Conservation (phyloP, 352 stramenopile species). For the Thraustochytrium striatum region DNA sequence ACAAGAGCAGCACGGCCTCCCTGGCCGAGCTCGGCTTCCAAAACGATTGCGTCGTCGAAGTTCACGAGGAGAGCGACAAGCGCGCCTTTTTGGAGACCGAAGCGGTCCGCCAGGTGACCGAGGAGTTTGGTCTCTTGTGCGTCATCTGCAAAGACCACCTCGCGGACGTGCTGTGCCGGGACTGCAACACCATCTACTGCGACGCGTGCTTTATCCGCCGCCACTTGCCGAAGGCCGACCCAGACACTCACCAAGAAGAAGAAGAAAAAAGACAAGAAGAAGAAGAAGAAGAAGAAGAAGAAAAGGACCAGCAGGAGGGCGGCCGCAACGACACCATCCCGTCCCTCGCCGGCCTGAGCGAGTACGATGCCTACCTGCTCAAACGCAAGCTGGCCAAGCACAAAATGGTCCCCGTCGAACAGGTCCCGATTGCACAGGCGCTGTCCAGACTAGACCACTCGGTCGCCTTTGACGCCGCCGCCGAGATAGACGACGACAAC, state of each 20-base stretch:
- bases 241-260: too few relatives aligned
- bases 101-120: background rate
- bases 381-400: background rate
- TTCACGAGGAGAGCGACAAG: background rate
- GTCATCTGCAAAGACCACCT: background rate
- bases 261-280: too few relatives aligned
- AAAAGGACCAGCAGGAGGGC: too few relatives aligned
- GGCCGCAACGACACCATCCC: too few relatives aligned
- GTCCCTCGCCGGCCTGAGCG: background rate
- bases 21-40: background rate
- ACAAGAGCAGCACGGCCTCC: background rate
- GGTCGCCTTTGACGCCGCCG: too few relatives aligned
- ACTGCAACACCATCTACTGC: conserved; percentile 28
- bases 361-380: conserved; percentile 25
- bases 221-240: background rate
- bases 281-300: too few relatives aligned
- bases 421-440: background rate
- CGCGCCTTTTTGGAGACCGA: background rate
- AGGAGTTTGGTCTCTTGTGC: background rate
- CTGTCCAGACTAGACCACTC: background rate
- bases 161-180: conserved; percentile 6
- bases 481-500: background rate
- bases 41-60: background rate
- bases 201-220: background rate
- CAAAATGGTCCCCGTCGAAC: conserved; percentile 11